These are phyloP conservation scores for Penicillium longicatenatum DNA, from an alignment of 495 filamentous ascomycete genomes.

Conservation along the genomic window DNA sequence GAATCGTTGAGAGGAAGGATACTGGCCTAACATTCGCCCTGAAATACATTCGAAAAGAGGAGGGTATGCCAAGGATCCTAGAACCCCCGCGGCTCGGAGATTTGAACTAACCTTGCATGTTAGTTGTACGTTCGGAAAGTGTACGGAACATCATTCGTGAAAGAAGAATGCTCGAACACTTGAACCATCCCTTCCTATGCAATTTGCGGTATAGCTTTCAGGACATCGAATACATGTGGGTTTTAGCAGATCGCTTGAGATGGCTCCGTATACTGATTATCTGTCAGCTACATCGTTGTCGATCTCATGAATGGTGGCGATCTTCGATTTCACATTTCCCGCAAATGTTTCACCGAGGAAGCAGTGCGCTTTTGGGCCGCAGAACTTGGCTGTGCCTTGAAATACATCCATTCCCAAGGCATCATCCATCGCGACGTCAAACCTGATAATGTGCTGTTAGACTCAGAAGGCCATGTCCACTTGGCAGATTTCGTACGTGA, in stretches of 20 bases:
- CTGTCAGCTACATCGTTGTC: slow-evolving; percentile 86
- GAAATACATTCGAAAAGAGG: slow-evolving; percentile 99
- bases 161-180: slow-evolving; percentile 93
- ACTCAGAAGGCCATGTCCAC: slow-evolving; percentile 94
- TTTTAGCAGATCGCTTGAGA: slow-evolving; percentile 4
- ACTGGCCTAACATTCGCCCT: slow-evolving; percentile 91
- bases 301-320: slow-evolving; percentile 99
- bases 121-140: slow-evolving; percentile 96
- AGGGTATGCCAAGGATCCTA: slow-evolving; percentile 62
- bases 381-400: slow-evolving; percentile 87
- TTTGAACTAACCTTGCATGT: background rate
- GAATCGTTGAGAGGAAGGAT: slow-evolving; percentile 97
- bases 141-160: slow-evolving; percentile 98
- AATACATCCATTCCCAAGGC: slow-evolving; percentile 87
- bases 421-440: slow-evolving; percentile 98
- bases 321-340: slow-evolving; percentile 94
- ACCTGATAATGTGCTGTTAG: slow-evolving; percentile 93
- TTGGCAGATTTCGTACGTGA: slow-evolving; percentile 90
- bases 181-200: slow-evolving; percentile 97
- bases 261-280: slow-evolving; percentile 22
- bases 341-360: slow-evolving; percentile 97
- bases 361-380: slow-evolving; percentile 96
- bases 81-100: background rate
- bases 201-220: slow-evolving; percentile 99
- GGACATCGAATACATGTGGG: slow-evolving; percentile 98